phyloP scores from a whole-genome alignment of 495 filamentous ascomycete species.

The Podospora pseudoanserina region DNA sequence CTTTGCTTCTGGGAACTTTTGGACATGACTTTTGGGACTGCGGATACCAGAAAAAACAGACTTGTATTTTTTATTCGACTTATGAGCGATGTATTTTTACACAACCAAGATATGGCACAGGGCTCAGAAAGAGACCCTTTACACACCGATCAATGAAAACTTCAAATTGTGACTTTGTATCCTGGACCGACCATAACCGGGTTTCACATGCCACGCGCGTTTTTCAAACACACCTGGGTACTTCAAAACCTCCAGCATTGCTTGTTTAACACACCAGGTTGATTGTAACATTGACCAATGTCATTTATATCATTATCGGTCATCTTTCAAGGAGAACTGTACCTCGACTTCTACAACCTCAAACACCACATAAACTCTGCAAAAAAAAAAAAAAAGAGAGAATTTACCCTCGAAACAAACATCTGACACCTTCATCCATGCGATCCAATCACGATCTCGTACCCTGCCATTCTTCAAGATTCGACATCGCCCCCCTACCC shows the following conservation, averaged over 20 bases:
- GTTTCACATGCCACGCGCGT: not conserved
- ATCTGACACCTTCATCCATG: not conserved
- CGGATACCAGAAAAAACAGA: not conserved
- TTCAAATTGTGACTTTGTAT: not conserved
- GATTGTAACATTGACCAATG: not conserved
- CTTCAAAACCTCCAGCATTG: not conserved
- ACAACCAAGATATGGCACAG: not conserved
- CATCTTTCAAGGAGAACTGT: not conserved
- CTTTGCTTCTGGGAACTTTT: not conserved
- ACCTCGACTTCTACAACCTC: not conserved
- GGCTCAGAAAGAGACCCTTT: not conserved
- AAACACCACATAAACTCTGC: not conserved
- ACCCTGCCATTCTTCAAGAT: not conserved
- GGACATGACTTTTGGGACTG: not conserved
- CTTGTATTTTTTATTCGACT: not conserved
- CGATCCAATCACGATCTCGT: not conserved
- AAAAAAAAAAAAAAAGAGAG: not conserved
- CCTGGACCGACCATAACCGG: not conserved
- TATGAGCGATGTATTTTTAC: not conserved
- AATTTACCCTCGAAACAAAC: not conserved
- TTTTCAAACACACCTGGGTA: not conserved
- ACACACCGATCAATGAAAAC: not conserved
- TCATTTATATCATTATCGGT: not conserved
- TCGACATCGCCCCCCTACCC: not conserved
- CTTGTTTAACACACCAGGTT: not conserved